These are phyloP conservation scores for Pestalotiopsis sp. DNA, from an alignment of 2,329 filamentous ascomycete species.

Conservation along the genomic window DNA sequence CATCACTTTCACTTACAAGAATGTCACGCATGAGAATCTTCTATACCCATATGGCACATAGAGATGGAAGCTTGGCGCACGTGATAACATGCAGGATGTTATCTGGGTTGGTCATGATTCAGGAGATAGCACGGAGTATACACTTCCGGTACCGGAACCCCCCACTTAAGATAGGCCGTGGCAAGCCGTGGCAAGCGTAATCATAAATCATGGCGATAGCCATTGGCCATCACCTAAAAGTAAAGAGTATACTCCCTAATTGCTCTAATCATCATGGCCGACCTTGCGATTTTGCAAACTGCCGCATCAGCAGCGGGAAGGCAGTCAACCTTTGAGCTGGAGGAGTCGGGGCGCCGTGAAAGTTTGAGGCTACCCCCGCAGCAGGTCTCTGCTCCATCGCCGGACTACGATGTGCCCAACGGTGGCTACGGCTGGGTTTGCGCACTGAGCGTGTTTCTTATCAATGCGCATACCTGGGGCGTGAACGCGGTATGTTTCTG, in stretches of 20 bases:
- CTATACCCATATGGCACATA: neutral
- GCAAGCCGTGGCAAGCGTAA: neutral
- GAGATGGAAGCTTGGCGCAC: no score
- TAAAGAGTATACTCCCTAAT: neutral
- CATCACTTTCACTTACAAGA: neutral
- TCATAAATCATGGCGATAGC: neutral
- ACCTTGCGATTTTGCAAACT: neutral
- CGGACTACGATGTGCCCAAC: slow-evolving; percentile 44
- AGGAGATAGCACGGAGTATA: neutral
- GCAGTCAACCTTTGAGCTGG: neutral
- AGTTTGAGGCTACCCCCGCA: neutral
- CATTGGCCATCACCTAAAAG: neutral
- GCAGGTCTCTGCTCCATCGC: neutral
- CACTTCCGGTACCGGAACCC: neutral
- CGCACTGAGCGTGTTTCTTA: slow-evolving; percentile 36
- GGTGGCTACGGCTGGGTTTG: slow-evolving; percentile 61
- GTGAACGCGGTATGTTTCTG: slow-evolving; percentile 36
- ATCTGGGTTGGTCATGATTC: neutral
- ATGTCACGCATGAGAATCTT: neutral
- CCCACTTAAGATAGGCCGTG: neutral
- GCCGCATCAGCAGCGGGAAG: neutral
- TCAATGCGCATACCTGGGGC: slow-evolving; percentile 44
- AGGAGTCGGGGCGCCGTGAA: neutral
- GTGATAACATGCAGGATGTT: no score
- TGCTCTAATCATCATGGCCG: neutral